Base-by-base conservation (phyloP, 2,329 filamentous ascomycete genomes). In the Xylaria sp. region DNA sequence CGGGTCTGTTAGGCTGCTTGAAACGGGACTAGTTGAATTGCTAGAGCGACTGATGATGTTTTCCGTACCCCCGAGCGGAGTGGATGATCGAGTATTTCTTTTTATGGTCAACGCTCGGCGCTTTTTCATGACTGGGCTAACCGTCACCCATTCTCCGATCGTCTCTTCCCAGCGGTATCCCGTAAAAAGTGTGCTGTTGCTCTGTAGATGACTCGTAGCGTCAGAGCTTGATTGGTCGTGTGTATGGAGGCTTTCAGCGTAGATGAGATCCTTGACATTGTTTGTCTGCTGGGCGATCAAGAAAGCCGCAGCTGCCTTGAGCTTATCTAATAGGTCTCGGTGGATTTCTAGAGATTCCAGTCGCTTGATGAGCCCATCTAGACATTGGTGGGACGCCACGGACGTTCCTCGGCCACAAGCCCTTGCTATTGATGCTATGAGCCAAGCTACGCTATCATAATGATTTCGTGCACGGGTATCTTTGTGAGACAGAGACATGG, bases 121-220 rank as follows among this genome's bases (percentile, higher is more conserved):
- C 65, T 70, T 73, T 56, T 77, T 76, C 45, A 69, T 56, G 59
- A 73, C 76, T 32, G 85, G 85, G 53, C 83, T 86, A 47, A 78
- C 80, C 19, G 81, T 84, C 59, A 88, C 82, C 85, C 86, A 88
- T 75, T 88, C 86, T 42, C 84, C 82, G 73, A 88, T 87, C 53
- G 82, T 83, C 72, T 86, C 85, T 73, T 88, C 86, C 85, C 85
- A 88, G 36, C 83, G 77, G 76, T 81, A 86, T 75, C 70, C 75
- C 45, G 69, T 75, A 63, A 78, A 77, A 24, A 77, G 72, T 8
- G 71, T 67, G 53, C 45, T 51, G 14, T 24, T 45, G 19, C 24
- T 61, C 14, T 57, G 64, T 8, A 61, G 47, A 32, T 47, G 59
- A 21, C 34, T 64, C 17, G 45, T 61, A 45, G 59, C 30, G 39